Percentiles rank a stretch among this genome's conserved stretches.
These are phyloP conservation scores for Colletotrichum graminicola DNA, from an alignment of 2,329 filamentous ascomycete species.

Conservation along the genomic window DNA sequence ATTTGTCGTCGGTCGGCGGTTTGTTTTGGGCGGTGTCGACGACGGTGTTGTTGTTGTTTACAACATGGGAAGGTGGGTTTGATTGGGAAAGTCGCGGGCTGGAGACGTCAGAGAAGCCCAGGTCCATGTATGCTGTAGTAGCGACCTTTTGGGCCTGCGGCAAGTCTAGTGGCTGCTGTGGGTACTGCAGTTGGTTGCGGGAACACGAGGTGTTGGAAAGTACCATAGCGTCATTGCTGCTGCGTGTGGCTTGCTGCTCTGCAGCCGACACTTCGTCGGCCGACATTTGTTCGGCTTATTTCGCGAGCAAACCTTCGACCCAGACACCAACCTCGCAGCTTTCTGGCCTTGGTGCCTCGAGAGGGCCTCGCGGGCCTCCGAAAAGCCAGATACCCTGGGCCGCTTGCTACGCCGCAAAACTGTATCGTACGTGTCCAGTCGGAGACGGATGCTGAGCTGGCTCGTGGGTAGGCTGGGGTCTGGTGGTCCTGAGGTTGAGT, in stretches of 20 bases:
- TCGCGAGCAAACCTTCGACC: not conserved
- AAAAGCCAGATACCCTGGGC: not conserved
- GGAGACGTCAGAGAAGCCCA: conserved; percentile 58
- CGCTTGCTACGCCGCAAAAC: conserved; percentile 2
- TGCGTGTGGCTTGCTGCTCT: conserved; percentile 25
- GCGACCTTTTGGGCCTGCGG: conserved; percentile 19
- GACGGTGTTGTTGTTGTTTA: conserved; percentile 45
- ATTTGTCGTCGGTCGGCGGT: conserved; percentile 20
- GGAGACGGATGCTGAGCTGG: conserved; percentile 23
- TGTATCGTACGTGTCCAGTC: conserved; percentile 23
- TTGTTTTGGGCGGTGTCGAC: conserved; percentile 43
- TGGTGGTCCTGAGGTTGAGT: conserved; percentile 37
- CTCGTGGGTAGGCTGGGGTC: conserved; percentile 37
- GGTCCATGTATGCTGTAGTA: conserved; percentile 41
- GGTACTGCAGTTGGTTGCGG: conserved; percentile 33
- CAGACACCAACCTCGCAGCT: not conserved
- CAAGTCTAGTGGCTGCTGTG: conserved; percentile 20
- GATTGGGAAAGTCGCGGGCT: conserved; percentile 55
- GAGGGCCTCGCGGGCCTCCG: conserved; percentile 22
- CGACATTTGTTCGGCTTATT: conserved; percentile 35
- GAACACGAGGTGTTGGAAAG: not conserved
- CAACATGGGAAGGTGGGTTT: conserved; percentile 37
- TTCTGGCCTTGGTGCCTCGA: conserved; percentile 2
- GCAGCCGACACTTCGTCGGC: conserved; percentile 8
- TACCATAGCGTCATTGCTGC: conserved; percentile 7